Percentiles rank a stretch among this genome's conserved stretches.
These are phyloP conservation scores for Ogataea salicorniae DNA, from an alignment of 805 yeast species.

Conservation along the genomic window DNA sequence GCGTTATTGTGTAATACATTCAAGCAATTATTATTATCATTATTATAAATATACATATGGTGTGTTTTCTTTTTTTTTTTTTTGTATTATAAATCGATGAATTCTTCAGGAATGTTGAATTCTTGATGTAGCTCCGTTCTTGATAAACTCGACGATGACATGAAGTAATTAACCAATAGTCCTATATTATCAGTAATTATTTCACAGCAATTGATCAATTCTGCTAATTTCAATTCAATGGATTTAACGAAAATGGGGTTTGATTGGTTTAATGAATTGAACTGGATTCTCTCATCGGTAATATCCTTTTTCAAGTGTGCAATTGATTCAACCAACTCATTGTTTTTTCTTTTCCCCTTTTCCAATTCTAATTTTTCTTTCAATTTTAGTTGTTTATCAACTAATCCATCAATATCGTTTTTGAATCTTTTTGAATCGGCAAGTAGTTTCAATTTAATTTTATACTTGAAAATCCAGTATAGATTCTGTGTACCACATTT, in stretches of 20 bases:
- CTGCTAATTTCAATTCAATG: background rate
- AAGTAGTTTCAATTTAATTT: constrained; percentile 11
- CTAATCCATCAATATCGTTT: constrained; percentile 7
- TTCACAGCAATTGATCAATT: constrained; percentile 8
- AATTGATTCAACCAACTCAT: constrained; percentile 7
- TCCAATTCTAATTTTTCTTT: constrained; percentile 1
- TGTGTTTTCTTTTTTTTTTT: no score
- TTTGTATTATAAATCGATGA: constrained; percentile 6
- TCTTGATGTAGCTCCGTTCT: constrained; percentile 31
- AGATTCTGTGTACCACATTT: constrained; percentile 52
- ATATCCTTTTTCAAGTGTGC: background rate
- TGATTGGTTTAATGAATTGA: background rate
- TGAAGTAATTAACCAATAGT: constrained; percentile 32
- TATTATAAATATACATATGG: background rate
- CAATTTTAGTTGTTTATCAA: constrained; percentile 10
- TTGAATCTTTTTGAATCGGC: constrained; percentile 12
- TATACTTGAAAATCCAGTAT: constrained; percentile 45
- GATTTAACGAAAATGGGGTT: constrained; percentile 1
- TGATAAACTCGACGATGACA: constrained; percentile 26
- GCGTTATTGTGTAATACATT: constrained; percentile 38
- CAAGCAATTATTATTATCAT: background rate
- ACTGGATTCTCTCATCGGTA: background rate
- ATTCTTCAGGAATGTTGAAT: constrained; percentile 41
- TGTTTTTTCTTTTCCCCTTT: background rate
- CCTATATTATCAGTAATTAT: constrained; percentile 37